phyloP scores from a whole-genome alignment of 2,329 filamentous ascomycete genomes.

The Fusarium armeniacum region DNA sequence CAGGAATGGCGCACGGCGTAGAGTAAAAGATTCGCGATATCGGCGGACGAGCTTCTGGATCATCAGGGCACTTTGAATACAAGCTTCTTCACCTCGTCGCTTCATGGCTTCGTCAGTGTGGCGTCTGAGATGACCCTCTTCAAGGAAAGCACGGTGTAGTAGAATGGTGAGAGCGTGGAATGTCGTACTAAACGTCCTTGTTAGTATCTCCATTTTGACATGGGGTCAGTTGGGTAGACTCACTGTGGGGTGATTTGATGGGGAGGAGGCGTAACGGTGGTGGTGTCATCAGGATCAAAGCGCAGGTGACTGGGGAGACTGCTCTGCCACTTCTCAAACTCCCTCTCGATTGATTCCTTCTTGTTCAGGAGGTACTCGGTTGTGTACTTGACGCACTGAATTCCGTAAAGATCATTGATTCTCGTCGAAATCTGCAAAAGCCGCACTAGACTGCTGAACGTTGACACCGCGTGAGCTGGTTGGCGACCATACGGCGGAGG shows the following conservation, averaged over 20 bases:
- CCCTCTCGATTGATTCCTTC: conserved; percentile 48
- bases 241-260: conserved; percentile 52
- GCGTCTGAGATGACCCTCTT: conserved; percentile 51
- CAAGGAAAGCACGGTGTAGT: conserved; percentile 61
- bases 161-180: conserved; percentile 61
- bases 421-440: conserved; percentile 51
- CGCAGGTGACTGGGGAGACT: conserved; percentile 47
- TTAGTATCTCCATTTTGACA: conserved; percentile 18
- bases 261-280: conserved; percentile 48
- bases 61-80: conserved; percentile 53
- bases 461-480: conserved; percentile 50
- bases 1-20: conserved; percentile 58
- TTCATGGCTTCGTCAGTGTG: conserved; percentile 49
- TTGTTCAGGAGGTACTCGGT: conserved; percentile 48
- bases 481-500: conserved; percentile 49
- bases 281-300: conserved; percentile 48
- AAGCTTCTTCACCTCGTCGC: conserved; percentile 48
- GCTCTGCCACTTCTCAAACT: conserved; percentile 49
- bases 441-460: conserved; percentile 49
- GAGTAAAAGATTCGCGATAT: conserved; percentile 57
- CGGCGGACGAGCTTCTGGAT: conserved; percentile 55
- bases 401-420: conserved; percentile 49
- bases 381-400: conserved; percentile 49
- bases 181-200: conserved; percentile 44
- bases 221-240: conserved; percentile 20